Base-by-base conservation (phyloP, 495 filamentous ascomycete genomes). In the Chlorociboria aeruginascens region DNA sequence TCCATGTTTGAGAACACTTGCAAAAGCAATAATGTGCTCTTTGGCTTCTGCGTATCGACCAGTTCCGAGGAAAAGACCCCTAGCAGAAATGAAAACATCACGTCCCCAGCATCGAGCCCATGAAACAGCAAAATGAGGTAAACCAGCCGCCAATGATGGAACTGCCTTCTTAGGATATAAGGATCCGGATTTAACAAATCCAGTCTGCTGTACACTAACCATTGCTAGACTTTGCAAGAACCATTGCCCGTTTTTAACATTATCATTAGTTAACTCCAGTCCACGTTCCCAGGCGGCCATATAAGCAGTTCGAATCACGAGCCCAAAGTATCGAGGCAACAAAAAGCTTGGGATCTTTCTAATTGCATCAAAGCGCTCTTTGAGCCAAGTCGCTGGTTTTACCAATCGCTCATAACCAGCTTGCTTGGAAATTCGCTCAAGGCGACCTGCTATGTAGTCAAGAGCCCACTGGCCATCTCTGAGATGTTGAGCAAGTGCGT, bases 51-150 rank as follows among this genome's bases (percentile, higher is more conserved):
- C 77, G 57, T 81, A 95, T 8, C 90, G 81, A 4, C 89, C 87
- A 16, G 89, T 95, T 37, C 84, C 86, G 31, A 97, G 77, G 57
- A 83, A 86, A 11, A 99, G 71, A 40, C 93, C 93, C 31, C 93
- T 80, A 11, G 95, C 73, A 17, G 93, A 90, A 51, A 99, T 97
- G 65, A 97, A 97, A 11, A 94, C 82, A 66, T 99, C 93, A 17
- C 93, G 80, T 34, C 93, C 93, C 93, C 93, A 99, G 64, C 89
- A 95, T 47, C 93, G 75, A 45, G 92, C 87, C 87, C 92, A 99
- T 50, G 89, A 82, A 4, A 81, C 79, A 8, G 93, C 78, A 63
- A 99, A 99, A 66, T 99, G 93, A 10, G 93, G 93, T 14, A 99
- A 66, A 3, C 93, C 93, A 43, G 93, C 93, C 14, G 93, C 92